A percentile compares a stretch with the other conserved stretches of the same genome.
Conservation (phyloP, 805 yeast species). For the Kodamaea fukazawae region DNA sequence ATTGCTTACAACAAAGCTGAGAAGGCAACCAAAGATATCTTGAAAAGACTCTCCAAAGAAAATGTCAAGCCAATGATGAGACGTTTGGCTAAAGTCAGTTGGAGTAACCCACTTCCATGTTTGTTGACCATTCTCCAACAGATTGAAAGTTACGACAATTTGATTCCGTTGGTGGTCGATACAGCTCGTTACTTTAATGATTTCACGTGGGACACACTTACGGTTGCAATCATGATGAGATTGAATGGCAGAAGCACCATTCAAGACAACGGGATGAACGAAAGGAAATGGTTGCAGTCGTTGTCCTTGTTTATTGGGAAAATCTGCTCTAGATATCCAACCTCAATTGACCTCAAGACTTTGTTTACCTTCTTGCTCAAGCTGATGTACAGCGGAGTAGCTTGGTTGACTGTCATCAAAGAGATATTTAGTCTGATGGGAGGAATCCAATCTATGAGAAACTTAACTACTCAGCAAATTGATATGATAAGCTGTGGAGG, state of each 20-base stretch:
- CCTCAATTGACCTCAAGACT: conserved; percentile 58
- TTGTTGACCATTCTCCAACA: conserved; percentile 70
- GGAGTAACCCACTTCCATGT: conserved; percentile 76
- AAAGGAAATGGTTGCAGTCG: conserved; percentile 82
- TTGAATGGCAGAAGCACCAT: conserved; percentile 67
- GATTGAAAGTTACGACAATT: conserved; percentile 88
- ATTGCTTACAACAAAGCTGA: conserved; percentile 65
- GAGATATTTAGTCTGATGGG: conserved; percentile 72
- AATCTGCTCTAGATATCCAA: conserved; percentile 52
- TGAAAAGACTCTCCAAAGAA: conserved; percentile 80
- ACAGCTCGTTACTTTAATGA: conserved; percentile 72
- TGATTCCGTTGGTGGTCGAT: conserved; percentile 72
- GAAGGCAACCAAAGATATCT: conserved; percentile 70
- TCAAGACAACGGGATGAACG: conserved; percentile 78
- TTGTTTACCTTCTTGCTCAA: conserved; percentile 59
- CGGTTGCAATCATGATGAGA: conserved; percentile 68
- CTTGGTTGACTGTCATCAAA: conserved; percentile 61
- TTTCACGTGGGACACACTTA: conserved; percentile 83
- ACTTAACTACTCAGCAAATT: conserved; percentile 65
- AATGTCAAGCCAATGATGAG: conserved; percentile 73
- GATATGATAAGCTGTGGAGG: conserved; percentile 63
- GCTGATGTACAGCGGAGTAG: conserved; percentile 57
- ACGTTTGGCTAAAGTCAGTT: conserved; percentile 66
- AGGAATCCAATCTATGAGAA: conserved; percentile 69
- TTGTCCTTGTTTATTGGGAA: conserved; percentile 77